Percentiles rank a stretch among this genome's conserved stretches.
Conservation (phyloP, 805 yeast species). For the Starmerella ratchasimensis region DNA sequence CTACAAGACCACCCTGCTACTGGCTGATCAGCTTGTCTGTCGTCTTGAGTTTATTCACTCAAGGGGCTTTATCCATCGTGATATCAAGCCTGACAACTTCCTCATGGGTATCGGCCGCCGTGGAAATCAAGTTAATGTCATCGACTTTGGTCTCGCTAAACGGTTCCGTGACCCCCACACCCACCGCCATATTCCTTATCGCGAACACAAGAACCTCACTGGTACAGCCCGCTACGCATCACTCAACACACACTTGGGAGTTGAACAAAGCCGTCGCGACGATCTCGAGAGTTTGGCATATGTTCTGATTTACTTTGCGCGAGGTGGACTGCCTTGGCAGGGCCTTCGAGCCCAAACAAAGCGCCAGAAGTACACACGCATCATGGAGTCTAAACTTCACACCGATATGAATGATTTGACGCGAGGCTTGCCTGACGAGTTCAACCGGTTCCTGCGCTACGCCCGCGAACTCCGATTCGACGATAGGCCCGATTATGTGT, state of each 20-base stretch:
- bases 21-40: conserved; percentile 89
- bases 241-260: conserved; percentile 89
- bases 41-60: conserved; percentile 94
- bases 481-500: conserved; percentile 89
- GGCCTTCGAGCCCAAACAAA: conserved; percentile 94
- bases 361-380: conserved; percentile 92
- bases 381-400: conserved; percentile 87
- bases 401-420: conserved; percentile 77
- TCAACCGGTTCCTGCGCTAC: conserved; percentile 74
- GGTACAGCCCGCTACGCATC: conserved; percentile 97
- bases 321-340: conserved; percentile 97
- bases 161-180: conserved; percentile 90
- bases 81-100: conserved; percentile 73
- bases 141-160: conserved; percentile 88
- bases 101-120: conserved; percentile 83
- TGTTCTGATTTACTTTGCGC: conserved; percentile 83
- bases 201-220: conserved; percentile 89
- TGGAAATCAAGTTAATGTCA: conserved; percentile 89
- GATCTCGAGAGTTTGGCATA: conserved; percentile 91
- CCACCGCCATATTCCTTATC: conserved; percentile 86
- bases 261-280: conserved; percentile 93
- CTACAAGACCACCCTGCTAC: conserved; percentile 77
- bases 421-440: conserved; percentile 83
- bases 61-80: conserved; percentile 75
- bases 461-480: conserved; percentile 84